Conservation (phyloP, 2,329 filamentous ascomycete genomes). For the Phialophora chinensis region DNA sequence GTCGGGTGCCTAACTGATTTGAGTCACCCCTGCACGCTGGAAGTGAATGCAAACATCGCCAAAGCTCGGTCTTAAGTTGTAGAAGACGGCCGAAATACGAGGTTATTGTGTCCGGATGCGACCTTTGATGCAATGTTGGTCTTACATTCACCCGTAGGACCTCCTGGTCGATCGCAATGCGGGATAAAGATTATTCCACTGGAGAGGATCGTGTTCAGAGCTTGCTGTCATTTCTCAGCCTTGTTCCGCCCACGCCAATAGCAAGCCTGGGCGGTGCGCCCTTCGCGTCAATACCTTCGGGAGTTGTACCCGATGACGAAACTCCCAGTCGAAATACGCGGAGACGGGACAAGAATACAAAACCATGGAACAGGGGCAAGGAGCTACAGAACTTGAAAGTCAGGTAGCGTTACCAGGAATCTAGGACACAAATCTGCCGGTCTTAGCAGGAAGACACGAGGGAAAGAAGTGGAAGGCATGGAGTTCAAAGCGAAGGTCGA, state of each 20-base stretch:
- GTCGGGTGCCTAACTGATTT: neutral
- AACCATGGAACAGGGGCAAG: neutral
- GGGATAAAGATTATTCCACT: neutral
- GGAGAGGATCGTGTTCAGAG: neutral
- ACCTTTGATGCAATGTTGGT: neutral
- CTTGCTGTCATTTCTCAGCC: neutral
- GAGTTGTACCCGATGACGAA: constrained; percentile 2
- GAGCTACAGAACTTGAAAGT: neutral
- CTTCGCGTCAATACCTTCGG: neutral
- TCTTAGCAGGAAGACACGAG: neutral
- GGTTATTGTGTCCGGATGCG: neutral
- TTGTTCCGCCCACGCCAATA: neutral
- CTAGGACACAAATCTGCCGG: too few species aligned
- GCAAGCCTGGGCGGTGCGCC: neutral
- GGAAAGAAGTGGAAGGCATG: neutral
- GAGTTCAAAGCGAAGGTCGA: constrained; percentile 12
- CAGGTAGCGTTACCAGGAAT: neutral
- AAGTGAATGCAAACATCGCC: neutral
- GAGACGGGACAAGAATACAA: neutral
- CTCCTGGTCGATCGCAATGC: neutral
- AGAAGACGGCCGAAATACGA: neutral
- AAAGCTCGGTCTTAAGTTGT: neutral
- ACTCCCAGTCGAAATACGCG: neutral
- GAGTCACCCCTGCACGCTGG: neutral
- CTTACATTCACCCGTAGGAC: neutral